Base-by-base conservation (phyloP, 306 rosid genomes). In the Geum urbanum region DNA sequence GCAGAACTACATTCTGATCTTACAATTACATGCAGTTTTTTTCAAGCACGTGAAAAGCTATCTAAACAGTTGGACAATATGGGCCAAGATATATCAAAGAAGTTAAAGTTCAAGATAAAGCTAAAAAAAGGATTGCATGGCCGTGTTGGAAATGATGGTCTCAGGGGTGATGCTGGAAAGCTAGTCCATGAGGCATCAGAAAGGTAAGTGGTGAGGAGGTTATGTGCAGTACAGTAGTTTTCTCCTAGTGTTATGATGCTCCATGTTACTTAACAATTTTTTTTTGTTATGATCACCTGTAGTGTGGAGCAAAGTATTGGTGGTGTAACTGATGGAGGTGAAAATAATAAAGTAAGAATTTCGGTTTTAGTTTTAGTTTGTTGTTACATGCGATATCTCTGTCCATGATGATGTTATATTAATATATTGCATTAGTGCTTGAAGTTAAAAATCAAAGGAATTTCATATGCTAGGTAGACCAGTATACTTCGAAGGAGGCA, bases 101-200 rank as follows among this genome's bases (percentile, higher is more conserved):
- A 68, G 74, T 48, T 75, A 8, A 75, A 59, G 74, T 12, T 75
- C 63, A 75, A 69, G 74, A 22, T 75, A 5, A 75, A 40, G 63
- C 8, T 67, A 0, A 24, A 32, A 12, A 75, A 59, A 9, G 54
- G 62, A 47, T 68, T 72, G 8, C 46, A 68, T 60, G 55, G 63
- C 19, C 56, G 27, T 60, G 53, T 67, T 60, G 13, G 61, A 75
- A 24, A 27, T 35, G 79, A 57, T 48, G 52, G 22, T 55, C 24
- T 64, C 49, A 46, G 56, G 37, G 43, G 58, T 41, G 47, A 18
- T 74, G 35, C 66, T 41, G 73, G 73, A 14, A 53, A 22, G 4
- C 32, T 20, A 27, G 73, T 13, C 53, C 65, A 0, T 24, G 37
- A 71, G 7, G 45, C 32, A 11, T 54, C 72, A 41, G 48, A 50